Conservation (phyloP, 2,329 filamentous ascomycete species). For the Alternaria rosae region DNA sequence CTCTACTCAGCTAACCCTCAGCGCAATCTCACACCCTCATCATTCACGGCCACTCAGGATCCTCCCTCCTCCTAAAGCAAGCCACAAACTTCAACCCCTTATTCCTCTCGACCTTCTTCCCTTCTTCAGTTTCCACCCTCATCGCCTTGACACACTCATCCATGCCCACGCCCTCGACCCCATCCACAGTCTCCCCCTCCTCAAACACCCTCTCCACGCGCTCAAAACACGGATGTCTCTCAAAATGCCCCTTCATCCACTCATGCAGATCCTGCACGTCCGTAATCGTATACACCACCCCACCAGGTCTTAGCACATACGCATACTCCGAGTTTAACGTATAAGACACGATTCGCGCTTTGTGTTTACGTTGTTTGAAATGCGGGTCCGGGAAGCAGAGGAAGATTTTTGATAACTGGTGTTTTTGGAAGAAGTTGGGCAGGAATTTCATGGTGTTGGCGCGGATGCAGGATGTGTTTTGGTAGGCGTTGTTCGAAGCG, state of each 20-base stretch:
- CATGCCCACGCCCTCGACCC: conserved; percentile 69
- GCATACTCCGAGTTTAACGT: conserved; percentile 94
- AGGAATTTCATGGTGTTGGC: conserved; percentile 99
- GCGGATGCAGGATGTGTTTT: conserved; percentile 88
- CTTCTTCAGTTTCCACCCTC: conserved; percentile 89
- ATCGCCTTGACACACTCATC: conserved; percentile 78
- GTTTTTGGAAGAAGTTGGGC: conserved; percentile 91
- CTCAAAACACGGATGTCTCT: conserved; percentile 79
- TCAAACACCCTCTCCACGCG: conserved; percentile 60
- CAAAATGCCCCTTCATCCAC: conserved; percentile 92
- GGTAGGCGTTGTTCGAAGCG: conserved; percentile 64
- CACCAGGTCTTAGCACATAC: conserved; percentile 81
- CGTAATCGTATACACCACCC: conserved; percentile 93
- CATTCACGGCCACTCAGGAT: conserved; percentile 77
- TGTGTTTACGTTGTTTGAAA: conserved; percentile 97
- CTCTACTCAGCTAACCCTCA: too few species aligned
- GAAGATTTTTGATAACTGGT: conserved; percentile 88
- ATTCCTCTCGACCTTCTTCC: conserved; percentile 94
- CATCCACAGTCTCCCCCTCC: conserved; percentile 68
- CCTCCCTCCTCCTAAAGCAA: conserved; percentile 79
- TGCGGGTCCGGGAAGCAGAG: conserved; percentile 98
- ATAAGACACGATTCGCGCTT: conserved; percentile 89
- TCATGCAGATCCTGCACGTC: conserved; percentile 92
- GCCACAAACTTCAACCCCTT: conserved; percentile 90
- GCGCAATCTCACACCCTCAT: too few species aligned